These are phyloP conservation scores for Bassia scoparia DNA, from an alignment of 148 eudicot genomes.

Conservation along the genomic window DNA sequence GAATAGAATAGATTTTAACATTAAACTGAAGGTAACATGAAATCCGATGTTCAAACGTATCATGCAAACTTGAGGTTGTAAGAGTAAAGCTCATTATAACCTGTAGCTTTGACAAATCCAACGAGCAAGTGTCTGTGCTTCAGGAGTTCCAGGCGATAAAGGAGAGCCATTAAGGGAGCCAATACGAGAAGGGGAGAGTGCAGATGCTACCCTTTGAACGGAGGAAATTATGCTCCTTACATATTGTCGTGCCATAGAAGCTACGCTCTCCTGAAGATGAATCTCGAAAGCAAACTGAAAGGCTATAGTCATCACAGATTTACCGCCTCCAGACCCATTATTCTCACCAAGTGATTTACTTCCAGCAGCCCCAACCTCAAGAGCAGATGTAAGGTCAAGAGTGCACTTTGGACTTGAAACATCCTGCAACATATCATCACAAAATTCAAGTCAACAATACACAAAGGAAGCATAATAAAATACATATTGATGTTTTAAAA, in stretches of 20 bases:
- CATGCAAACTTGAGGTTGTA: background rate
- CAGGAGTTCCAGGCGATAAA: slow-evolving; percentile 51
- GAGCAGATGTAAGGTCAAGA: slow-evolving; percentile 85
- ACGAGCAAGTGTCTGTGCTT: slow-evolving; percentile 72
- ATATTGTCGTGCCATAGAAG: slow-evolving; percentile 78
- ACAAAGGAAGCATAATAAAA: background rate
- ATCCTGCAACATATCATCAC: slow-evolving; percentile 42
- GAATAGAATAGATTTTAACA: no score
- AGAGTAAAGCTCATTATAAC: slow-evolving; percentile 25
- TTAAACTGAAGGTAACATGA: no score
- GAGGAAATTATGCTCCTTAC: slow-evolving; percentile 66
- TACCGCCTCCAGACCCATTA: slow-evolving; percentile 34
- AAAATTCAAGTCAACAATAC: background rate
- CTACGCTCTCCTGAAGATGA: slow-evolving; percentile 68
- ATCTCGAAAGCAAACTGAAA: slow-evolving; percentile 77
- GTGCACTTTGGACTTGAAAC: slow-evolving; percentile 80
- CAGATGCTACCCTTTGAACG: slow-evolving; percentile 74
- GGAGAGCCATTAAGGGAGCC: slow-evolving; percentile 38
- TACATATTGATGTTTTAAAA: no score
- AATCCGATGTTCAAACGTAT: no score
- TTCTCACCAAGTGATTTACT: slow-evolving; percentile 37
- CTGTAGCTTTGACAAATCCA: slow-evolving; percentile 82
- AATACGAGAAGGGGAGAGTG: slow-evolving; percentile 58
- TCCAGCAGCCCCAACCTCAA: slow-evolving; percentile 65
- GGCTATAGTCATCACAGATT: slow-evolving; percentile 84